Evolutionary conservation across 2,329 filamentous ascomycete species (phyloP), one percentile per base, ranked within the genome.

Genomic region (Cladosporium sp.): DNA sequence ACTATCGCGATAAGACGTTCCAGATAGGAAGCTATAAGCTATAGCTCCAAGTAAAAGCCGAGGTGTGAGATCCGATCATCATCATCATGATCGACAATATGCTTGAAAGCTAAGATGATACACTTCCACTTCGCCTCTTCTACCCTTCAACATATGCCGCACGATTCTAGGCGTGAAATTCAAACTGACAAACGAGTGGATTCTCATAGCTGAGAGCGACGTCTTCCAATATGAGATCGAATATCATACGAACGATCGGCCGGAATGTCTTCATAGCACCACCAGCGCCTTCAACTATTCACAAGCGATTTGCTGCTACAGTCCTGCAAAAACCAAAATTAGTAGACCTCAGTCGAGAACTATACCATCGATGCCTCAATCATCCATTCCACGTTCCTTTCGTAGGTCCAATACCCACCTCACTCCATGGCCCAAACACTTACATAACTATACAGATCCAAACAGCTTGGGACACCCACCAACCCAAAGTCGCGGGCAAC

Each of bases 401-500:
- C 49, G 49, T 44, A 45, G 7, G 39, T 19, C 22, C 13, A 49
- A 37, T n/a, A n/a, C n/a, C n/a, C n/a, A 1, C 13, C 13, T 25
- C 39, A 47, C 17, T 6, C 19, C 25, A 17, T 28, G 28, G 2
- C 17, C n/a, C n/a, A n/a, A n/a, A n/a, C n/a, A 37, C 19, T 35
- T 10, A 52, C 37, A 25, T n/a, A 13, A 39, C 40, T 8, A 12
- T 6, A n/a, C 13, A 48, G 42, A 54, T 57, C 25, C 51, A 65
- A 15, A 65, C 64, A 13, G 63, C 61, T 55, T 68, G 66, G 66
- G 66, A 66, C 58, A 66, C 61, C 24, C 64, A 68, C 48, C 63
- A 68, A 50, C 63, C 63, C 12, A 68, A 66, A 52, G 51, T 59
- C 19, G 66, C 66, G 25, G 65, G 65, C 25, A 65, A 65, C 45